These are phyloP conservation scores for Fusarium sp. DNA, from an alignment of 2,329 filamentous ascomycete genomes.

Conservation along the genomic window DNA sequence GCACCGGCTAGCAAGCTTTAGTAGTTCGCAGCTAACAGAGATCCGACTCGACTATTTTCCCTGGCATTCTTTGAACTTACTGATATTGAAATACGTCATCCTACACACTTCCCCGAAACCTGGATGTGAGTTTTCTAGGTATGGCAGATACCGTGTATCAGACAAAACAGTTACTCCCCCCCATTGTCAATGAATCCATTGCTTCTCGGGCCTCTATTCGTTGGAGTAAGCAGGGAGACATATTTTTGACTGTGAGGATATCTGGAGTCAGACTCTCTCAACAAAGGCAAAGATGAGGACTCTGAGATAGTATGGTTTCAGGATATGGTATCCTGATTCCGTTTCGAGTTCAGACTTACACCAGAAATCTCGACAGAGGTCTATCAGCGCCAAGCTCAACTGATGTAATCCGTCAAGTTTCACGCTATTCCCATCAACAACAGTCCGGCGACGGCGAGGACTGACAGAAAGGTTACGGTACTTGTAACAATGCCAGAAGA, in stretches of 20 bases:
- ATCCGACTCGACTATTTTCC: not conserved
- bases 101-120: not conserved
- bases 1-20: not conserved
- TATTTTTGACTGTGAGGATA: not conserved
- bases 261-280: not conserved
- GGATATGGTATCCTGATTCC: not conserved
- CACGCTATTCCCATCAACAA: constrained; percentile 4
- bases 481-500: not conserved
- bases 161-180: not conserved
- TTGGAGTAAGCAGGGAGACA: not conserved
- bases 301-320: not conserved
- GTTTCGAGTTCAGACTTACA: not conserved
- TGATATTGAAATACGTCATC: not conserved
- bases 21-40: constrained; percentile 1
- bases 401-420: not conserved
- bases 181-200: not conserved
- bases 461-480: not conserved
- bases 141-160: not conserved
- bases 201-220: not conserved
- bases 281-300: not conserved
- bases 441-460: not conserved
- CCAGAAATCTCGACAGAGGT: not conserved
- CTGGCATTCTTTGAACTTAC: not conserved
- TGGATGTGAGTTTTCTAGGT: not conserved
- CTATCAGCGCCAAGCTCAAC: not conserved